Base-by-base conservation (phyloP, 2,329 filamentous ascomycete species). In the Coniochaeta prunicola region DNA sequence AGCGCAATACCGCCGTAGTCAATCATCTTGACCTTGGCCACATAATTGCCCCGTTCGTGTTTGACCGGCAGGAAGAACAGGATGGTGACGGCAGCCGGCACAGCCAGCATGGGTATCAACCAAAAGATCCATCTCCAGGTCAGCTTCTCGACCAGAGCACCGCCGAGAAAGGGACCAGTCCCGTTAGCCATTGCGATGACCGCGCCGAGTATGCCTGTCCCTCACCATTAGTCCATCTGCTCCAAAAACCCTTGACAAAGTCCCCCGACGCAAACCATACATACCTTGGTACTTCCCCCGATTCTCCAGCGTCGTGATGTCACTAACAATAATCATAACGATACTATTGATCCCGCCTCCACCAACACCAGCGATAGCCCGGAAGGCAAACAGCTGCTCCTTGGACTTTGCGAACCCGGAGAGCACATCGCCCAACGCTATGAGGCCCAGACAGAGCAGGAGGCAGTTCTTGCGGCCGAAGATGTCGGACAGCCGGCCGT, bases 251-350 rank as follows among this genome's bases (percentile, higher is more conserved):
- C 26, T 50, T 6, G 8, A 26, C 4, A 8, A 13, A 48, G 28
- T n/a, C 28, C 17, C 4, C 3, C 12, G 30, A 30, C 24, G n/a
- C 17, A 31, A 1, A 19, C 15, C 8, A 50, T 21, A 24, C 61
- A 58, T 40, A 60, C 62, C 64, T 53, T 69, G 66, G 26, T 71
- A 74, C 26, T 70, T 72, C 0, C 72, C 73, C 0, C 73, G 64
- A 0, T 73, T 67, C 59, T 73, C 42, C 17, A 75, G 56, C 1
- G 71, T 71, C 0, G 69, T 70, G 17, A 74, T 69, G 53, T 75
- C 73, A 31, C 68, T 71, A 8, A 74, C 68, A 45, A 74, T 72
- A 48, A 75, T 74, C 70, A 71, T 72, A 48, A 67, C 70, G 13
- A 70, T 63, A 21, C 67, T 70, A 56, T 66, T 70, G 57, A 74